Conservation (phyloP, 1,284 basidiomycete genomes). For the Sanguinoderma infundibulare region DNA sequence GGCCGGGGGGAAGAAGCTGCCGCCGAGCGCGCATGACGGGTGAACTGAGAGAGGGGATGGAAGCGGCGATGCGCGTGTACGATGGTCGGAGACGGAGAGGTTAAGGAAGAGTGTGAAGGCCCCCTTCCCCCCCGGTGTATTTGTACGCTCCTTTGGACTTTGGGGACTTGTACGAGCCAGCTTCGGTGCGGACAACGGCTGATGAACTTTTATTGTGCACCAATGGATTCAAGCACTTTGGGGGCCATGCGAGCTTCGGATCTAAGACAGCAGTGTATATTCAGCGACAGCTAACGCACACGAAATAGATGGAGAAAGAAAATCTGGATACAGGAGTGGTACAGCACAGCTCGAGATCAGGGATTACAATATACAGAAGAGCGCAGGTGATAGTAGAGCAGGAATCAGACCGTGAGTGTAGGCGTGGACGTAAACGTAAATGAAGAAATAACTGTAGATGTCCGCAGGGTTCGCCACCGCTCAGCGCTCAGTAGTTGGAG, state of each 20-base stretch:
- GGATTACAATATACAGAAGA: constrained; percentile 7
- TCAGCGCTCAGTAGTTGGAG: constrained; percentile 22
- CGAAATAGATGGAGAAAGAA: not conserved
- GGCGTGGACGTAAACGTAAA: not conserved
- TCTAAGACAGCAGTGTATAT: constrained; percentile 1
- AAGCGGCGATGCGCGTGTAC: no score
- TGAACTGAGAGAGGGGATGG: not conserved
- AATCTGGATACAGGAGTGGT: constrained; percentile 3
- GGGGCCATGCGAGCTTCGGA: not conserved
- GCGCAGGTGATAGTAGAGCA: not conserved
- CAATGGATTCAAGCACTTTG: not conserved
- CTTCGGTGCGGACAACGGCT: not conserved
- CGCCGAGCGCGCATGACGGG: not conserved
- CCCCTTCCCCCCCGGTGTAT: no score
- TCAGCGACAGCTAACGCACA: not conserved
- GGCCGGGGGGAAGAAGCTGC: constrained; percentile 4
- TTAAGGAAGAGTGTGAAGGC: no score
- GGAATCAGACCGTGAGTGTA: not conserved
- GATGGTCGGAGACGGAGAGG: no score
- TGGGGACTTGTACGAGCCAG: no score
- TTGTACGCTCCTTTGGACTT: not conserved
- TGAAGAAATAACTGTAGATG: constrained; percentile 13
- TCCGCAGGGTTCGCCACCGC: not conserved
- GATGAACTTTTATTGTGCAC: not conserved
- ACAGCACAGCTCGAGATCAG: constrained; percentile 12